Conservation (phyloP, 352 stramenopile genomes). For the Stephanocyclus meneghinianus region DNA sequence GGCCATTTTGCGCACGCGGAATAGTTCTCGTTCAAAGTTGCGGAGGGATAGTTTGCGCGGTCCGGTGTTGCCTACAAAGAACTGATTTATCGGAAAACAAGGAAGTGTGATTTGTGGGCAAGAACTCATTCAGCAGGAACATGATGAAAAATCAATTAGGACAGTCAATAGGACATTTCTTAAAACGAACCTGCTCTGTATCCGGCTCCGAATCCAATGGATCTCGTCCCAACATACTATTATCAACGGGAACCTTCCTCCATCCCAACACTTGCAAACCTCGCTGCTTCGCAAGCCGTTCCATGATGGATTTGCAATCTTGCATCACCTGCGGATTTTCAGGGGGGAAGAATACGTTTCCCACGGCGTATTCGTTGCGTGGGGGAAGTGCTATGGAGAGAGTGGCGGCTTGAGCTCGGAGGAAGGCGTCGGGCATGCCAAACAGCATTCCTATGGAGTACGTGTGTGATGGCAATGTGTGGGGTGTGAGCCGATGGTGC, state of each 20-base stretch:
- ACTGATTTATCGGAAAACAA: conserved; percentile 64
- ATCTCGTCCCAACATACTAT: conserved; percentile 90
- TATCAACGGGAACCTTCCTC: conserved; percentile 91
- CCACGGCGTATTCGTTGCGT: conserved; percentile 88
- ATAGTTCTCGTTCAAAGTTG: conserved; percentile 91
- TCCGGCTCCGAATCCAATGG: conserved; percentile 91
- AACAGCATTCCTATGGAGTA: conserved; percentile 89
- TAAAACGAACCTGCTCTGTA: conserved; percentile 84
- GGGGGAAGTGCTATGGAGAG: conserved; percentile 83
- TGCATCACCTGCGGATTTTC: conserved; percentile 67
- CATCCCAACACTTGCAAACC: conserved; percentile 90
- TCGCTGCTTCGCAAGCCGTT: conserved; percentile 84
- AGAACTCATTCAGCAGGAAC: background rate
- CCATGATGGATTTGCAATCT: conserved; percentile 75
- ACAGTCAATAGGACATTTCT: background rate
- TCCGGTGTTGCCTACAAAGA: conserved; percentile 69
- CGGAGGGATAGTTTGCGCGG: conserved; percentile 64
- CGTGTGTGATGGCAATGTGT: background rate
- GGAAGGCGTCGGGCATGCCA: conserved; percentile 93
- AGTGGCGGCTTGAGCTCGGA: conserved; percentile 85
- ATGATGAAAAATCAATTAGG: background rate
- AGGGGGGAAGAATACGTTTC: conserved; percentile 89
- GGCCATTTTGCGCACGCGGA: conserved; percentile 84
- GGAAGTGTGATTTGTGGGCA: background rate
- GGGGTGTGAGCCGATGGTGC: background rate